These are phyloP conservation scores for Lolium perenne DNA, from an alignment of 176 grass and related monocot species.

Conservation along the genomic window DNA sequence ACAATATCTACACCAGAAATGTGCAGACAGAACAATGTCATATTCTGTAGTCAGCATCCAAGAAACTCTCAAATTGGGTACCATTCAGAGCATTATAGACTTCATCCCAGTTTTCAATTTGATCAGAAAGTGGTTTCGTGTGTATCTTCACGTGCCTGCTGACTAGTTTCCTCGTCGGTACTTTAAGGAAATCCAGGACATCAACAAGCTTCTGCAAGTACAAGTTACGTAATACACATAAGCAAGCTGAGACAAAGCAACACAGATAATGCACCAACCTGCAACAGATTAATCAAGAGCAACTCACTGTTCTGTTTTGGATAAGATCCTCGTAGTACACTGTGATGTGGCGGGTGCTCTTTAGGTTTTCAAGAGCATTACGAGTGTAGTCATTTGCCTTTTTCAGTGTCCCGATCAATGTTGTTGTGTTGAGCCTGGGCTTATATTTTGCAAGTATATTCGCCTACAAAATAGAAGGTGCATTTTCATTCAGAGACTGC, in stretches of 20 bases:
- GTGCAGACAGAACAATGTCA: slow-evolving; percentile 20
- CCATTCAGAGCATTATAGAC: slow-evolving; percentile 68
- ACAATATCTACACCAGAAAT: slow-evolving; percentile 31
- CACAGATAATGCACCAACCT: too few relatives aligned
- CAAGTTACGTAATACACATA: neutral
- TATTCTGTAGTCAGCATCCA: slow-evolving; percentile 70
- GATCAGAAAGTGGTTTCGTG: slow-evolving; percentile 57
- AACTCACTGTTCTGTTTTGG: slow-evolving; percentile 71
- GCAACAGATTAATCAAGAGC: neutral
- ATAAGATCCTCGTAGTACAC: slow-evolving; percentile 87
- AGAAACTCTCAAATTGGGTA: slow-evolving; percentile 74
- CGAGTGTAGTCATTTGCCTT: slow-evolving; percentile 52
- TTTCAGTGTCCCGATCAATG: slow-evolving; percentile 57
- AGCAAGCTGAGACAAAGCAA: slow-evolving; percentile 23
- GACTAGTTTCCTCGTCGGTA: slow-evolving; percentile 55
- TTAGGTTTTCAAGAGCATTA: slow-evolving; percentile 61
- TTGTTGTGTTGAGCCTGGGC: slow-evolving; percentile 72
- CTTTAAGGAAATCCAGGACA: slow-evolving; percentile 73
- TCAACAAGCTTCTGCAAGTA: slow-evolving; percentile 69
- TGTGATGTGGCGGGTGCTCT: slow-evolving; percentile 60
- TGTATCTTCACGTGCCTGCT: slow-evolving; percentile 93
- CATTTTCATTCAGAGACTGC: slow-evolving; percentile 7
- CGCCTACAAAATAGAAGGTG: slow-evolving; percentile 56
- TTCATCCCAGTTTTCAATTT: slow-evolving; percentile 86
- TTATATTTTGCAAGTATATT: slow-evolving; percentile 75